A percentile compares a stretch with the other conserved stretches of the same genome.
phyloP scores from a whole-genome alignment of 768 basidiomycete genomes.

The Psilocybe sp. region DNA sequence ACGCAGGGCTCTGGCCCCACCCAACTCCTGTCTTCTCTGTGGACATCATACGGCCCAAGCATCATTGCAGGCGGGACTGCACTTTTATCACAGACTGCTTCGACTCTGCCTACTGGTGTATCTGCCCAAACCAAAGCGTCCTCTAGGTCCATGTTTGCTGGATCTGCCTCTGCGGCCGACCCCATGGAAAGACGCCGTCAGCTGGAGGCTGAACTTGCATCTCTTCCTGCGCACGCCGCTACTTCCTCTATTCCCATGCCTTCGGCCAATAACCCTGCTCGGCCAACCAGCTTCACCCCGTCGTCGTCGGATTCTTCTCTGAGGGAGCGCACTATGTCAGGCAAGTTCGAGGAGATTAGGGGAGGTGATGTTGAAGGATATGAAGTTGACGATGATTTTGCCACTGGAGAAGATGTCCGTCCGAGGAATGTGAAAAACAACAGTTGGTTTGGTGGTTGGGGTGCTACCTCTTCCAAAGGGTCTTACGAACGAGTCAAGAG shows the following conservation, averaged over 20 bases:
- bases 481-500: too few species aligned
- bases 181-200: slow-evolving; percentile 37
- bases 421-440: too few species aligned
- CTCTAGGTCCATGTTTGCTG: slow-evolving; percentile 19
- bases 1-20: slow-evolving; percentile 56
- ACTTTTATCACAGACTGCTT: slow-evolving; percentile 50
- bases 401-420: too few species aligned
- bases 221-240: slow-evolving; percentile 28
- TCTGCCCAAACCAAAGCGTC: slow-evolving; percentile 5
- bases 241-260: slow-evolving; percentile 31
- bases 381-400: slow-evolving; percentile 43
- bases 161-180: neutral
- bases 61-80: slow-evolving; percentile 68
- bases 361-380: slow-evolving; percentile 71
- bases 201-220: slow-evolving; percentile 58
- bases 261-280: slow-evolving; percentile 22
- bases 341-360: slow-evolving; percentile 66
- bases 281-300: slow-evolving; percentile 11
- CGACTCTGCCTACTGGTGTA: slow-evolving; percentile 30
- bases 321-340: slow-evolving; percentile 44
- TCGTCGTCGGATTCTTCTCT: slow-evolving; percentile 19
- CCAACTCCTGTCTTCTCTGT: slow-evolving; percentile 63
- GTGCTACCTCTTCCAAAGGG: too few species aligned
- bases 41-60: slow-evolving; percentile 76
- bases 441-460: too few species aligned